phyloP scores from a whole-genome alignment of 192 early-diverging fungal species.

The Phlyctochytrium arcticum region DNA sequence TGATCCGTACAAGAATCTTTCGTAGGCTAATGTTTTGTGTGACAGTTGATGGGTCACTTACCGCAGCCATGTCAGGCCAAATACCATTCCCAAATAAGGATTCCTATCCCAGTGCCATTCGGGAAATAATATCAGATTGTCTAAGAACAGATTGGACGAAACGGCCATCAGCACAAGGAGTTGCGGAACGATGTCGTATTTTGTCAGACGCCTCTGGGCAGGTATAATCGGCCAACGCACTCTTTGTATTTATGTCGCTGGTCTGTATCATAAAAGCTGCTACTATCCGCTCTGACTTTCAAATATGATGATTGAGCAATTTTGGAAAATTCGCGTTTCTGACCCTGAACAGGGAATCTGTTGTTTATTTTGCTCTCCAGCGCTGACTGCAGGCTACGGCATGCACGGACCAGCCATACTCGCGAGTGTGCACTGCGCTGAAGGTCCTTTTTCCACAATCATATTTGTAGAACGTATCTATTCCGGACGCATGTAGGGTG shows the following conservation, averaged over 20 bases:
- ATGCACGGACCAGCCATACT: no score
- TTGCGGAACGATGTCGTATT: slow-evolving; percentile 2
- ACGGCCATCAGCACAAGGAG: slow-evolving; percentile 1
- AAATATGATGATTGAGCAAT: no score
- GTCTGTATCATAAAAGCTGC: no score
- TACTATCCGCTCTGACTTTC: no score
- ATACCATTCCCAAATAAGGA: slow-evolving; percentile 32
- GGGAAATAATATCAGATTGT: not conserved
- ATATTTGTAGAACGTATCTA: slow-evolving; percentile 54
- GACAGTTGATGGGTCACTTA: slow-evolving; percentile 46
- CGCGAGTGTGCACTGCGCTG: no score
- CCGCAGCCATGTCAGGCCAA: slow-evolving; percentile 35
- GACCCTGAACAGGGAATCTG: no score
- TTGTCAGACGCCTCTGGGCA: slow-evolving; percentile 10
- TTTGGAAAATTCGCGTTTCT: no score
- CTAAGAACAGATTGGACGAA: not conserved
- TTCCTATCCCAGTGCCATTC: slow-evolving; percentile 9
- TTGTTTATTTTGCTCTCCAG: no score
- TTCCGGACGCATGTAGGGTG: slow-evolving; percentile 22
- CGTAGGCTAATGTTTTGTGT: not conserved
- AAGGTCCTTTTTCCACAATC: slow-evolving; percentile 47
- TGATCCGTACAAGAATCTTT: not conserved
- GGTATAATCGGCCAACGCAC: no score
- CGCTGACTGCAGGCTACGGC: no score
- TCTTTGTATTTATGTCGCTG: no score